Base-by-base conservation (phyloP, 495 filamentous ascomycete genomes). In the Astrothelium macrocarpum region DNA sequence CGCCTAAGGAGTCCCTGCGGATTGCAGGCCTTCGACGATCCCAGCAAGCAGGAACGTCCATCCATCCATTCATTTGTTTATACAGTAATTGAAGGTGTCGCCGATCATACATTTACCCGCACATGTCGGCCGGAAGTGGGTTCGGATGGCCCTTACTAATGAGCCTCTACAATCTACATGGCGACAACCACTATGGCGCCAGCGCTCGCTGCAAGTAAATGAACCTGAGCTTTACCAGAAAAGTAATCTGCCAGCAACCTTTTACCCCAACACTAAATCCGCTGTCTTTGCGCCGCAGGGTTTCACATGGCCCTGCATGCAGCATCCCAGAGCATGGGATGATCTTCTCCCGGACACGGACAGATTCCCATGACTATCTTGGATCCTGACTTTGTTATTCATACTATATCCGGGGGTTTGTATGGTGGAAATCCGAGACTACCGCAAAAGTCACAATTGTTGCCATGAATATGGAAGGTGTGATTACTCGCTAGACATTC, bases 381-480 rank as follows among this genome's bases (percentile, higher is more conserved):
- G 16, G 49, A 56, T 25, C 49, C 49, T 56, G 4, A 56, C 20
- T 56, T 29, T 56, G 2, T 29, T 56, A 9, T 56, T 56, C 23
- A 56, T 25, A 56, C 29, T n/a, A 29, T 56, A 9, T 20, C 23
- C 20, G 25, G 49, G 49, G 23, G 20, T 56, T 28, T 56, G 49
- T 28, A 56, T 56, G 49, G 49, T 56, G 49, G 49, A 20, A 56
- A n/a, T 56, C 25, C 25, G 5, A 16, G 25, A 29, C 49, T 56
- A 56, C 25, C 49, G 49, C 25, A 29, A 56, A 49, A 26, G 2
- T 20, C 12, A 20, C 5, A 26, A 26, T 9, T 56, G 20, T 56
- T 28, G 49, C 26, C 25, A 56, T 56, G 49, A 56, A 56, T 56
- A 2, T 29, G 49, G 49, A 56, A 56, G 49, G 49, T 56, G 49